These are phyloP conservation scores for Fusarium duplospermum DNA, from an alignment of 2,329 filamentous ascomycete genomes.

Conservation along the genomic window DNA sequence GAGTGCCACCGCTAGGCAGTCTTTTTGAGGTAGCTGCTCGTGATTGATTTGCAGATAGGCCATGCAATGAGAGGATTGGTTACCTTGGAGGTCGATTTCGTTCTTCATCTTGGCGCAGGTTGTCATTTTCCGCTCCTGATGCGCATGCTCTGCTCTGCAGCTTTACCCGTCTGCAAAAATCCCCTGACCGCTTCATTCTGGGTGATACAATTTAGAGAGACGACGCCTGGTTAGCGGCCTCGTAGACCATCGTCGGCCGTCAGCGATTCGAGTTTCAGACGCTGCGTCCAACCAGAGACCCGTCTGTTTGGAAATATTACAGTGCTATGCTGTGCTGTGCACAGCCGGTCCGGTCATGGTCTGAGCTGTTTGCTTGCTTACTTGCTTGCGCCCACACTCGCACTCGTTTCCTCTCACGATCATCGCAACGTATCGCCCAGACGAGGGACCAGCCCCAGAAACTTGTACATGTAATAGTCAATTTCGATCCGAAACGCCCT, in stretches of 20 bases:
- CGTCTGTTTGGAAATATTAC: neutral
- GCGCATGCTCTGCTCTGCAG: neutral
- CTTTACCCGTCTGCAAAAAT: neutral
- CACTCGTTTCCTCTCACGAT: neutral
- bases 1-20: neutral
- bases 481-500: slow-evolving; percentile 1
- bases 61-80: neutral
- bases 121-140: neutral
- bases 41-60: slow-evolving; percentile 10
- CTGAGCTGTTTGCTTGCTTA: neutral
- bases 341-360: slow-evolving; percentile 1
- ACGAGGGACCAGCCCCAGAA: neutral
- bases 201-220: neutral
- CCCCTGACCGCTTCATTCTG: neutral
- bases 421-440: neutral
- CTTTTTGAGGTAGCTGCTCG: slow-evolving; percentile 3
- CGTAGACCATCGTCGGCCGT: neutral
- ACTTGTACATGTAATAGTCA: neutral
- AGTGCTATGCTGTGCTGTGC: neutral
- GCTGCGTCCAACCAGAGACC: slow-evolving; percentile 1
- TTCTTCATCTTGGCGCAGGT: slow-evolving; percentile 16
- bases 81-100: slow-evolving; percentile 13
- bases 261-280: slow-evolving; percentile 11
- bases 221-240: neutral
- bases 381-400: neutral